Percentiles rank a stretch among this genome's conserved stretches.
Evolutionary conservation across 2,329 filamentous ascomycete genomes (phyloP).

Genomic region (Podosphaera xanthii): DNA sequence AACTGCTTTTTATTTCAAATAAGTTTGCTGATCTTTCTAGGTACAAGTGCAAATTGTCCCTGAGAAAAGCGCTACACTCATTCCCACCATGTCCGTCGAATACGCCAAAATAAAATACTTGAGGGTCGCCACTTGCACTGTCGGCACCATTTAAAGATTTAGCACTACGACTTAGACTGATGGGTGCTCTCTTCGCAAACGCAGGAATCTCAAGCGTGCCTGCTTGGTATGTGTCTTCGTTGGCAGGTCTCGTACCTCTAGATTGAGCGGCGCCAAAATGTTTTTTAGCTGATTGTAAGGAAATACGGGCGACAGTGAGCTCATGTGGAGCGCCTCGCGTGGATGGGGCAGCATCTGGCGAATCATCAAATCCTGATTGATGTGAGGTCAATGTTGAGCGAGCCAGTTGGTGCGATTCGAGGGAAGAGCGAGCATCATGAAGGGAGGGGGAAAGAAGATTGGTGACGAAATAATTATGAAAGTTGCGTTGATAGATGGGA

Average conservation of each 20-base stretch:
- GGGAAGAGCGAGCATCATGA: slow-evolving; percentile 48
- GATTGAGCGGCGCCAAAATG: slow-evolving; percentile 70
- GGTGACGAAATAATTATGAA: slow-evolving; percentile 95
- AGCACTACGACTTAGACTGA: slow-evolving; percentile 23
- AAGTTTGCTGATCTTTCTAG: slow-evolving; percentile 58
- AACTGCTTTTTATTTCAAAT: slow-evolving; percentile 58
- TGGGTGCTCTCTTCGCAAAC: slow-evolving; percentile 65
- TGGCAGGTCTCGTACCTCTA: slow-evolving; percentile 65
- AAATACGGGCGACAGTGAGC: slow-evolving; percentile 84
- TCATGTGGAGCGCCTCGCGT: slow-evolving; percentile 43
- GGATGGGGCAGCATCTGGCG: slow-evolving; percentile 34
- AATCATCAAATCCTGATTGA: slow-evolving; percentile 27
- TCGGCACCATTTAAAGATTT: slow-evolving; percentile 29
- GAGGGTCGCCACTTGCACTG: slow-evolving; percentile 66
- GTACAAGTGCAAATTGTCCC: slow-evolving; percentile 68
- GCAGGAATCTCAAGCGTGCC: slow-evolving; percentile 84
- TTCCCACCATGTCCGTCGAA: slow-evolving; percentile 89
- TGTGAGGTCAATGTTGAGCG: slow-evolving; percentile 68
- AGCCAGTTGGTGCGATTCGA: slow-evolving; percentile 56
- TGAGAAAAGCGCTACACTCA: slow-evolving; percentile 71
- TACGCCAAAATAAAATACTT: slow-evolving; percentile 91
- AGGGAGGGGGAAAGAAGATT: slow-evolving; percentile 83
- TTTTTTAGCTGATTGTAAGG: slow-evolving; percentile 79
- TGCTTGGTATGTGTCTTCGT: slow-evolving; percentile 86
- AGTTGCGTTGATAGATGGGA: slow-evolving; percentile 19